Conservation (phyloP, 2,329 filamentous ascomycete genomes). For the Xylaria sp. region DNA sequence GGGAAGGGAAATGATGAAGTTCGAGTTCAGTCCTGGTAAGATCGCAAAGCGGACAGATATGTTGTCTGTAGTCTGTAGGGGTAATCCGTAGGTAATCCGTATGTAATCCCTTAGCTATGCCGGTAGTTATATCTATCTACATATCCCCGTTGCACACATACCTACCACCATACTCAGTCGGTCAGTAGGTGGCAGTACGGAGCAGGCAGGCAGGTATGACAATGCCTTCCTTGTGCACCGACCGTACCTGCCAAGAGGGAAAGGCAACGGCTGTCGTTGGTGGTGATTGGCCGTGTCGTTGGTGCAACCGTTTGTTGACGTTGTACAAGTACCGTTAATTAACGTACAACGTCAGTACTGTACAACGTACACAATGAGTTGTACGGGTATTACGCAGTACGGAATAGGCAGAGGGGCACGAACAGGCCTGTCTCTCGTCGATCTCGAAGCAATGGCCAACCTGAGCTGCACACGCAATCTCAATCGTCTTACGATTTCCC, state of each 20-base stretch:
- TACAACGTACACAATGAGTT: not conserved
- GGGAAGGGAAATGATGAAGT: not conserved
- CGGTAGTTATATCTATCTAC: no score
- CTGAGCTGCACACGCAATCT: not conserved
- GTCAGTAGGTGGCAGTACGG: no score
- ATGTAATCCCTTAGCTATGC: no score
- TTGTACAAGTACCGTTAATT: not conserved
- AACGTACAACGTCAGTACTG: not conserved
- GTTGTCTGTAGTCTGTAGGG: not conserved
- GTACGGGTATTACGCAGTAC: not conserved
- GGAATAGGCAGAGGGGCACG: not conserved
- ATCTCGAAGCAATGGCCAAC: not conserved
- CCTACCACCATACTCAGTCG: no score
- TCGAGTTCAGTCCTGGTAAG: not conserved
- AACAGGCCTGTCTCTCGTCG: not conserved
- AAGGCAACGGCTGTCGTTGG: not conserved
- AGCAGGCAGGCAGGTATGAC: no score
- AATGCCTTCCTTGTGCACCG: not conserved
- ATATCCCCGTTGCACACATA: no score
- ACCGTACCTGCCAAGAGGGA: not conserved
- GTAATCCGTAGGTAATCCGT: not conserved
- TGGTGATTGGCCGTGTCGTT: not conserved
- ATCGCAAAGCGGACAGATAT: not conserved
- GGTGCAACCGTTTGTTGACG: not conserved
- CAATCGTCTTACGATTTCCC: not conserved